Conservation (phyloP, 139 green algal genomes). For the Coelastrella sp. region DNA sequence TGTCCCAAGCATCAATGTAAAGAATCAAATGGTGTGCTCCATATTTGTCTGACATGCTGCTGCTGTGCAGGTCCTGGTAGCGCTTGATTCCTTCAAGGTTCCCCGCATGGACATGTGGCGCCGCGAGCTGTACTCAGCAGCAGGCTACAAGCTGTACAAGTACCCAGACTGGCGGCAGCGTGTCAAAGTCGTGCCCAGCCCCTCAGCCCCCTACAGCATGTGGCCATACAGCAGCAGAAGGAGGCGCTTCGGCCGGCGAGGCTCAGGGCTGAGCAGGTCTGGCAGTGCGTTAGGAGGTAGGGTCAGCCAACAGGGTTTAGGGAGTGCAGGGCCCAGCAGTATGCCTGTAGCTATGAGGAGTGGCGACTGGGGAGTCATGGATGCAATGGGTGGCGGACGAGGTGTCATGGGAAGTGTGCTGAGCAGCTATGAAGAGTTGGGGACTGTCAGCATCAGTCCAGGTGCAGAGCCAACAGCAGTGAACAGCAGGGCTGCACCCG, state of each 20-base stretch:
- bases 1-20: too few species aligned
- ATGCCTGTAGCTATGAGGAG: conserved; percentile 8
- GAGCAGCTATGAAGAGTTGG: conserved; percentile 39
- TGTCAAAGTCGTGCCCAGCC: not conserved
- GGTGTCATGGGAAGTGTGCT: conserved; percentile 18
- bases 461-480: not conserved
- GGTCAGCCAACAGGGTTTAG: not conserved
- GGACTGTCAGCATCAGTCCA: not conserved
- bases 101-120: conserved; percentile 46
- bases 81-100: conserved; percentile 38
- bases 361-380: conserved; percentile 31
- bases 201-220: conserved; percentile 8
- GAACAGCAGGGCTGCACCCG: not conserved
- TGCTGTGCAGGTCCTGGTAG: conserved; percentile 43
- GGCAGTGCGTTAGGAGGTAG: not conserved
- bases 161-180: conserved; percentile 23
- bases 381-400: conserved; percentile 6
- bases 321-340: not conserved
- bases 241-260: not conserved
- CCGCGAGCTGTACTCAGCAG: conserved; percentile 41
- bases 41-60: not conserved
- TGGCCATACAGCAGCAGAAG: conserved; percentile 20
- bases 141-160: conserved; percentile 37
- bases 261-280: not conserved
- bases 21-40: not conserved